Percentiles rank a stretch among this genome's conserved stretches.
These are phyloP conservation scores for Wickerhamomyces sp. DNA, from an alignment of 1,139 yeast species.

Conservation along the genomic window DNA sequence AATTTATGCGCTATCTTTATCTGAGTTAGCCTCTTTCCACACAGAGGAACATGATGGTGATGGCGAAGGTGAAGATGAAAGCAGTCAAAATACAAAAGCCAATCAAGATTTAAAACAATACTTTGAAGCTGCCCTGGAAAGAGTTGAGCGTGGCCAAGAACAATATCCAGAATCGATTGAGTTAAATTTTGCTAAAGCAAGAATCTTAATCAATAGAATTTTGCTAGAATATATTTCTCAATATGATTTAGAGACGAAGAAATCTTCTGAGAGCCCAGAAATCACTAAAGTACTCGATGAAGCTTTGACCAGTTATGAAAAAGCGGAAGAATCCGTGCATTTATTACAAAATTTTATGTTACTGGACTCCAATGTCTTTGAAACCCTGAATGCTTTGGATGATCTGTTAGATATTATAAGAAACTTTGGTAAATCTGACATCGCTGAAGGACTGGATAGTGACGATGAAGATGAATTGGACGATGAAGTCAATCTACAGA, in stretches of 20 bases:
- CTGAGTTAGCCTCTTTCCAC: conserved; percentile 60
- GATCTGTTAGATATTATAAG: conserved; percentile 63
- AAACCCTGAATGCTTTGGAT: conserved; percentile 51
- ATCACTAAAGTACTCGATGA: conserved; percentile 31
- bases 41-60: conserved; percentile 21
- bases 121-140: conserved; percentile 67
- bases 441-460: conserved; percentile 48
- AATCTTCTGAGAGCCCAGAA: conserved; percentile 29
- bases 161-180: conserved; percentile 40
- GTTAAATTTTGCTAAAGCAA: conserved; percentile 50
- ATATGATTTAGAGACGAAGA: conserved; percentile 37
- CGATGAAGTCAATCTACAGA: conserved; percentile 35
- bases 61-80: conserved; percentile 32
- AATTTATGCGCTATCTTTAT: conserved; percentile 68
- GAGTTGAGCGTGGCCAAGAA: conserved; percentile 58
- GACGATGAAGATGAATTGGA: conserved; percentile 40
- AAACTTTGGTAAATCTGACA: conserved; percentile 51
- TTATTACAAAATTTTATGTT: conserved; percentile 26
- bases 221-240: conserved; percentile 54
- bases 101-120: conserved; percentile 54
- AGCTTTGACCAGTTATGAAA: conserved; percentile 41
- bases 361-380: conserved; percentile 41
- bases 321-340: conserved; percentile 37
- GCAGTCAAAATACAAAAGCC: too few relatives aligned
- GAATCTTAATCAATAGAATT: conserved; percentile 51